Percentiles rank a stretch among this genome's conserved stretches.
Evolutionary conservation across 331 rosid genomes (phyloP).

Genomic region (Rhamnella rubrinervis): DNA sequence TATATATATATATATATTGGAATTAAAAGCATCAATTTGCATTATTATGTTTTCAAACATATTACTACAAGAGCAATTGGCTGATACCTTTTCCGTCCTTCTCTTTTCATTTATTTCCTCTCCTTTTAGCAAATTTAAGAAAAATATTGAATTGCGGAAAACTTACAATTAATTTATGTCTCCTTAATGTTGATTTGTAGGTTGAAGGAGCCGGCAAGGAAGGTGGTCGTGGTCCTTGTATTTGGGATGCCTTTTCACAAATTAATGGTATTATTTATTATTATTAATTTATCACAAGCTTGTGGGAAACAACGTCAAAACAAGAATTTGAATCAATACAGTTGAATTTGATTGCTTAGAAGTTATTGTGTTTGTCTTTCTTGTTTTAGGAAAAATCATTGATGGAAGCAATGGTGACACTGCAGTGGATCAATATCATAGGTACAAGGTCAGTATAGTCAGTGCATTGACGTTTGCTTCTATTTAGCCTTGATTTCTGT

Average conservation of each 20-base stretch:
- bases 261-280: slow-evolving; percentile 42
- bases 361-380: slow-evolving; percentile 1
- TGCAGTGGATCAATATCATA: slow-evolving; percentile 90
- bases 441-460: slow-evolving; percentile 59
- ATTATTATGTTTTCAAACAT: neutral
- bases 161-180: slow-evolving; percentile 14
- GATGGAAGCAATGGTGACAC: slow-evolving; percentile 83
- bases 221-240: slow-evolving; percentile 83
- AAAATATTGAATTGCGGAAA: slow-evolving; percentile 11
- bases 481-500: no score
- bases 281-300: neutral
- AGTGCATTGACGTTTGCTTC: neutral
- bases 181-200: slow-evolving; percentile 41
- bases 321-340: slow-evolving; percentile 5
- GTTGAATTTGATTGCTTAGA: slow-evolving; percentile 3
- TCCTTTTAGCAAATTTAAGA: neutral
- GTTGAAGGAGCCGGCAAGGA: slow-evolving; percentile 80
- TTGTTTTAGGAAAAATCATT: slow-evolving; percentile 60
- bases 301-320: neutral
- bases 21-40: neutral
- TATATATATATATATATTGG: no score
- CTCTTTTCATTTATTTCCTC: neutral
- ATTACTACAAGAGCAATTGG: neutral
- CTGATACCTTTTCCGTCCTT: neutral
- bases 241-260: slow-evolving; percentile 92